A percentile compares a stretch with the other conserved stretches of the same genome.
Evolutionary conservation across 495 filamentous ascomycete genomes (phyloP).

Genomic region (Hyaloscypha hepaticicola): DNA sequence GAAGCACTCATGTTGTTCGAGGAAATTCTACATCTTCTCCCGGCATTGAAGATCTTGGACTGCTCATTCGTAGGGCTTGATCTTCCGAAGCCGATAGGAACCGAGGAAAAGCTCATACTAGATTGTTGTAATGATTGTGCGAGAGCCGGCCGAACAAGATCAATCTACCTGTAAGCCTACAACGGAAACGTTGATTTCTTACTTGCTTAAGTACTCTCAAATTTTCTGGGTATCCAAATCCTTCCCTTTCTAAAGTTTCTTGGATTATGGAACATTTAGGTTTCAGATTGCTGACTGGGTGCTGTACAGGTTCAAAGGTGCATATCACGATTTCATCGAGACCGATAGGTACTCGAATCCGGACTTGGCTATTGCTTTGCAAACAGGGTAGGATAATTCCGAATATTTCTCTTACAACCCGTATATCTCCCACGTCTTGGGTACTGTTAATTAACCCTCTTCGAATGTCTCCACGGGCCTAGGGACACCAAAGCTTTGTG

Average conservation of each 20-base stretch:
- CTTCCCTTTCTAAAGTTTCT: too few species aligned
- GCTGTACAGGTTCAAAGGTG: background rate
- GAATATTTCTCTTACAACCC: too few species aligned
- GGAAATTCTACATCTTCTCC: constrained; percentile 19
- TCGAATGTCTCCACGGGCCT: too few species aligned
- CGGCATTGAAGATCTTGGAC: constrained; percentile 1
- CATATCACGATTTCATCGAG: constrained; percentile 13
- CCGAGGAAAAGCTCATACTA: background rate
- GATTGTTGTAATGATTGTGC: constrained; percentile 17
- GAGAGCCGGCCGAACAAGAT: background rate
- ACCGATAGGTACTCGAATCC: background rate
- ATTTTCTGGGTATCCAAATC: too few species aligned
- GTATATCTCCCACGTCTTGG: too few species aligned
- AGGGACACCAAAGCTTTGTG: too few species aligned
- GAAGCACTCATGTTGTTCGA: constrained; percentile 13
- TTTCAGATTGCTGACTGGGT: too few species aligned
- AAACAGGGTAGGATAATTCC: too few species aligned
- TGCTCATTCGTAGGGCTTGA: constrained; percentile 7
- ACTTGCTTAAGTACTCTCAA: too few species aligned
- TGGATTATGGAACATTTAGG: too few species aligned
- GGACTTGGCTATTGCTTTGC: constrained; percentile 15
- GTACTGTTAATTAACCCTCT: too few species aligned
- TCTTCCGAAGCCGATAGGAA: background rate
- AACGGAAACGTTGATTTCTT: too few species aligned
- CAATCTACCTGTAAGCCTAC: constrained; percentile 4